These are phyloP conservation scores for Solanum acaule DNA, from an alignment of 257 asterid genomes.

Conservation along the genomic window DNA sequence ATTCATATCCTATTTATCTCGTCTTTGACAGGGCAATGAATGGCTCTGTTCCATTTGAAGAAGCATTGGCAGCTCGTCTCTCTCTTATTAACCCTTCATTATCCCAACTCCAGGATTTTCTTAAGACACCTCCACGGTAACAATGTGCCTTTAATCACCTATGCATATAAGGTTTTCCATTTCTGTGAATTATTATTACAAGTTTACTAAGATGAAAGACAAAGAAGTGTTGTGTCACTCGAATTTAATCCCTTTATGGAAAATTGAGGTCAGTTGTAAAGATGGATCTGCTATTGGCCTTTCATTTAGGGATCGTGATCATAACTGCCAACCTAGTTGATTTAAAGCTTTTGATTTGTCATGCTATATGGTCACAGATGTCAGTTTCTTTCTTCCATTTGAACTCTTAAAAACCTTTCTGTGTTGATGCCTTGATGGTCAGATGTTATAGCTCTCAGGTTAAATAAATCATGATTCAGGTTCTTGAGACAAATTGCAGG, in stretches of 20 bases:
- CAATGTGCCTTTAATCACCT: not conserved
- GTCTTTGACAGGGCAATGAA: constrained; percentile 72
- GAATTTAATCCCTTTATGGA: not conserved
- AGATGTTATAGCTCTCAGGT: not conserved
- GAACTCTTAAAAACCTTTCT: not conserved
- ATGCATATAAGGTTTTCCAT: not conserved
- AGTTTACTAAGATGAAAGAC: not conserved
- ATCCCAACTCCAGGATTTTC: constrained; percentile 63
- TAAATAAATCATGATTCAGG: not conserved
- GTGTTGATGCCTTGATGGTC: not conserved
- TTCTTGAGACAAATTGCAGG: not conserved
- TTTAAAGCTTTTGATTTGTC: not conserved
- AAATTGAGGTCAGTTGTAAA: not conserved
- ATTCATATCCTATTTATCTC: not conserved
- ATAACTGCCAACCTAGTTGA: not conserved
- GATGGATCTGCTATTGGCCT: not conserved
- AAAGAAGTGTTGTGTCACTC: not conserved
- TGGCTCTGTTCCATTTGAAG: constrained; percentile 93
- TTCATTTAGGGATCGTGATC: not conserved
- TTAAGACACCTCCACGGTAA: constrained; percentile 80
- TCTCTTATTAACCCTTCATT: constrained; percentile 74
- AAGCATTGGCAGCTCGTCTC: constrained; percentile 86
- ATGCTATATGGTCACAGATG: not conserved
- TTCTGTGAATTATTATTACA: not conserved
- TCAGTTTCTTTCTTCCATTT: not conserved